Evolutionary conservation across 441 rosid species (phyloP), one percentile per base, ranked within the genome.

Genomic region (Erysimum cheiri): DNA sequence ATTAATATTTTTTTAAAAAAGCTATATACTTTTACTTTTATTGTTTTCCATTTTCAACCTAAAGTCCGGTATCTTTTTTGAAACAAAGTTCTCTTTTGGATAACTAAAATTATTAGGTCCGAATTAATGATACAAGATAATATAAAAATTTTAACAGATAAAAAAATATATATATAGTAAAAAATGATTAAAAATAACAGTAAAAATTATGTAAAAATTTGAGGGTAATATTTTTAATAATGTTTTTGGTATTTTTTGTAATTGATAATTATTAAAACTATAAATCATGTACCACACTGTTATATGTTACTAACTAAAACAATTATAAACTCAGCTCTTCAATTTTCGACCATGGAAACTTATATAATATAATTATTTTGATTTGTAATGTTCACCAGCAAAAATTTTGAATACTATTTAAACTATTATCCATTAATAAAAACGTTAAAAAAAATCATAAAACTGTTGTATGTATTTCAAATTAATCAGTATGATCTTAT

Each of bases 31-130:
- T 73, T 74, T 47, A 37, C 14, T 60, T 66, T 26, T 26, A 14
- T 35, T 67, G 10, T 19, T 65, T 24, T 19, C 32, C 13, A 15
- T 60, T 60, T 60, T 68, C 39, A 54, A 44, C 59, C 52, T 54
- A 74, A 67, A 67, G 63, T 35, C 13, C n/a, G n/a, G 57, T 54
- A 26, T 43, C 63, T 50, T 73, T 47, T 39, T 66, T 49, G 46
- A 40, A 40, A 73, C 67, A 41, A 49, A 15, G 5, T 14, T 65
- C 13, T 52, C 9, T 66, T 73, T 50, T 58, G 8, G 24, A 54
- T 44, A 63, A 44, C 46, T 17, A 56, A 37, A 54, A 7, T 28
- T 3, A 22, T 19, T 22, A 22, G 24, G 24, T 22, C 24, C 24
- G 24, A 22, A 22, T 22, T 22, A 22, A 22, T 22, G 24, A 22